Evolutionary conservation across 345 rosid genomes (phyloP).

Genomic region (Salix exigua): DNA sequence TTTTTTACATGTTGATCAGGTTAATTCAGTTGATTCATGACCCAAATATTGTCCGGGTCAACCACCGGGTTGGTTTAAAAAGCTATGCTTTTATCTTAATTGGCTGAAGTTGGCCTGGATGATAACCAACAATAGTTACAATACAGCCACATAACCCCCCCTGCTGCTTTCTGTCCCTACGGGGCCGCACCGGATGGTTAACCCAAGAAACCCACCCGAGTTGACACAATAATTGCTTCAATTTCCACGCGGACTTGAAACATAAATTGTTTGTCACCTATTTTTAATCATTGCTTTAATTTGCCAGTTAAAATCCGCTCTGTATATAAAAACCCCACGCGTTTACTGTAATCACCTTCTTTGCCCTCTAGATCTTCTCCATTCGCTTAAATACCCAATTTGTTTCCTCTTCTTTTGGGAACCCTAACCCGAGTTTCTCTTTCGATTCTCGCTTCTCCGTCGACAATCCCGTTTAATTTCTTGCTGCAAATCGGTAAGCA

Average conservation of each 20-base stretch:
- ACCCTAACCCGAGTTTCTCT: neutral
- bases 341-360: accelerated
- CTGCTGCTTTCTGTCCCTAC: neutral
- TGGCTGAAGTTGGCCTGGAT: neutral
- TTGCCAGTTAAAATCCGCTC: slow-evolving; percentile 23
- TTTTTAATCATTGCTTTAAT: neutral
- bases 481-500: neutral
- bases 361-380: neutral
- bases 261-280: neutral
- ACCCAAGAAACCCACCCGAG: neutral
- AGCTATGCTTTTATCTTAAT: neutral
- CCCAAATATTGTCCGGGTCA: too few species aligned
- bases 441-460: neutral
- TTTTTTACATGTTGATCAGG: too few species aligned
- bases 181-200: neutral
- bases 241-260: slow-evolving; percentile 23
- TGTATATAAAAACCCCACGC: neutral
- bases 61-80: too few species aligned
- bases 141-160: neutral
- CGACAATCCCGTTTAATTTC: neutral
- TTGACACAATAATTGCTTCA: neutral
- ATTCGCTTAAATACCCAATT: neutral
- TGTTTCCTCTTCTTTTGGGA: neutral
- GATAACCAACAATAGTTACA: neutral
- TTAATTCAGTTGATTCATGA: too few species aligned